Percentiles rank a stretch among this genome's conserved stretches.
These are phyloP conservation scores for Lenwebbia sp. DNA, from an alignment of 345 rosid genomes.

Conservation along the genomic window DNA sequence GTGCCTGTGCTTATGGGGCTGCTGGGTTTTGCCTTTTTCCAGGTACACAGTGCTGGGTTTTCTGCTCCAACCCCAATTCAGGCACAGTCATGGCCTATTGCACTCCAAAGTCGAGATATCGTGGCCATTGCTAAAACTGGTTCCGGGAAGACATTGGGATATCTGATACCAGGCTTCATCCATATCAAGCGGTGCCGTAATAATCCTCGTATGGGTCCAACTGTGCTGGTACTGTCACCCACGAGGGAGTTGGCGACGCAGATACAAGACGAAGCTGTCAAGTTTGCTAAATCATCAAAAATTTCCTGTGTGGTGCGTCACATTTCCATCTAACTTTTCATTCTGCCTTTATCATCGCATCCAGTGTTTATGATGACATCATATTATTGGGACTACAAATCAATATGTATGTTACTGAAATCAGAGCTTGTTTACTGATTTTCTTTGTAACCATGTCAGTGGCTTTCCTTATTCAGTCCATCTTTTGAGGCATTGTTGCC, in stretches of 20 bases:
- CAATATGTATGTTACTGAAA: not conserved
- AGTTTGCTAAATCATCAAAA: conserved; percentile 88
- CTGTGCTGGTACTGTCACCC: conserved; percentile 85
- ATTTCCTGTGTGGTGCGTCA: conserved; percentile 74
- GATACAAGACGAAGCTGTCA: conserved; percentile 86
- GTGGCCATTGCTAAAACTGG: conserved; percentile 98
- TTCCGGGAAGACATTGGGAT: conserved; percentile 95
- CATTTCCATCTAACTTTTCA: not conserved
- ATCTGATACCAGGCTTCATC: conserved; percentile 77
- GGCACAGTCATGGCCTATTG: conserved; percentile 99
- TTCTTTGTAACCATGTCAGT: not conserved
- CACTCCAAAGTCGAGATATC: conserved; percentile 78
- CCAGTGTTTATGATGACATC: not conserved
- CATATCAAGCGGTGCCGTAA: conserved; percentile 66
- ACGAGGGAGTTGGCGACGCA: conserved; percentile 98
- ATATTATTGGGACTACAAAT: not conserved
- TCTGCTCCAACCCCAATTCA: conserved; percentile 97
- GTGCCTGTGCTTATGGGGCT: conserved; percentile 38
- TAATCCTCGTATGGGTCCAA: conserved; percentile 76
- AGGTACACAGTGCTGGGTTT: conserved; percentile 92
- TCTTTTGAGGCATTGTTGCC: not conserved
- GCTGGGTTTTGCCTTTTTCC: conserved; percentile 57
- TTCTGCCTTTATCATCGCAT: not conserved
- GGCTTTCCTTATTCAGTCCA: not conserved
- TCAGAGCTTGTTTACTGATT: not conserved